phyloP scores from a whole-genome alignment of 1,284 basidiomycete species.

The Sporisorium exsertum region DNA sequence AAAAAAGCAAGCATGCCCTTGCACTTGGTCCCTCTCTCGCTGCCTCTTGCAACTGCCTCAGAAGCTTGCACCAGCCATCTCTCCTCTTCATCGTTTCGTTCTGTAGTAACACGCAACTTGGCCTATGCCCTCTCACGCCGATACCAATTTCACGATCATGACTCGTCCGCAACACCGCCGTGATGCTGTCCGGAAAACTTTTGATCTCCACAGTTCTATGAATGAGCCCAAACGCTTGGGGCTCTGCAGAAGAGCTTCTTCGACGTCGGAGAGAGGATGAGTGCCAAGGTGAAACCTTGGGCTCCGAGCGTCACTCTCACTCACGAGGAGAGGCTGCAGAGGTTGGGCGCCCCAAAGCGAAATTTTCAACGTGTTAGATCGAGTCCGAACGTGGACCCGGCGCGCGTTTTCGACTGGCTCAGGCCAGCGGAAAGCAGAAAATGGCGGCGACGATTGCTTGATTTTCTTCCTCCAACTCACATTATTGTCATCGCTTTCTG shows the following conservation, averaged over 20 bases:
- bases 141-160: constrained; percentile 31
- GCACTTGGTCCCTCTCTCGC: constrained; percentile 1
- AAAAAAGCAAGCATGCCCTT: neutral
- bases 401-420: neutral
- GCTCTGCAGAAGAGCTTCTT: neutral
- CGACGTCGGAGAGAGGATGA: neutral
- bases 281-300: neutral
- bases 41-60: neutral
- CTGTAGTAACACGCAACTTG: constrained; percentile 14
- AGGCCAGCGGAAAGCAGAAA: neutral
- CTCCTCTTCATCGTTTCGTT: neutral
- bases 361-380: neutral
- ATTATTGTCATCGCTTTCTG: neutral
- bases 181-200: neutral
- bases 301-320: neutral
- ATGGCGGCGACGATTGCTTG: neutral
- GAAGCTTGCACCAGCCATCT: neutral
- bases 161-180: neutral
- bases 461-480: neutral
- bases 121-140: constrained; percentile 25
- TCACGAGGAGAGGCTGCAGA: too few relatives aligned
- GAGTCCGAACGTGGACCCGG: neutral
- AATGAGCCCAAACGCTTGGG: too few relatives aligned
- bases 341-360: too few relatives aligned
- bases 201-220: neutral